A percentile compares a stretch with the other conserved stretches of the same genome.
Evolutionary conservation across 768 basidiomycete species (phyloP).

Genomic region (Dioszegia aurantiaca): DNA sequence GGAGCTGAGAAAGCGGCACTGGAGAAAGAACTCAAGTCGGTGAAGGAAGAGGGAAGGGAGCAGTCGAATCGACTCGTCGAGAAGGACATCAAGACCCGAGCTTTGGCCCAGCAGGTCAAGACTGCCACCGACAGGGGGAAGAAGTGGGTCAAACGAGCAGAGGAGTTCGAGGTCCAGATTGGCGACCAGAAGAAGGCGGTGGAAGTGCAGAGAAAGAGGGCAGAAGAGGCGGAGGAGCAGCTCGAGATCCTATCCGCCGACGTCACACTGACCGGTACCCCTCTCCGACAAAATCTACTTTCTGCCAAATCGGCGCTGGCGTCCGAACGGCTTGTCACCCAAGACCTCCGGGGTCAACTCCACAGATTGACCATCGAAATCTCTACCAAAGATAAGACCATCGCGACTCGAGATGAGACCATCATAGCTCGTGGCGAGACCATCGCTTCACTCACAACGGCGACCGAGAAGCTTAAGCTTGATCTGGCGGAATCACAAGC

Average conservation of each 20-base stretch:
- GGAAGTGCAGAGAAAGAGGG: neutral
- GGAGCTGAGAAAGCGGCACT: no score
- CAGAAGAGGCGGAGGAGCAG: neutral
- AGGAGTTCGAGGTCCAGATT: neutral
- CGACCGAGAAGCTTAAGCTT: neutral
- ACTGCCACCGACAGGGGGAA: neutral
- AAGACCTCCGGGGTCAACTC: constrained; percentile 3
- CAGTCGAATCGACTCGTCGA: neutral
- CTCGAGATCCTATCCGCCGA: neutral
- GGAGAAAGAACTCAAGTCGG: no score
- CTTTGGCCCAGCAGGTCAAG: neutral
- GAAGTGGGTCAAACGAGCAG: neutral
- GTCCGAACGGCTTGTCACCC: neutral
- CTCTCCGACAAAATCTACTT: constrained; percentile 1
- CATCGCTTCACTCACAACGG: neutral
- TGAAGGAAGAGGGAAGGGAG: neutral
- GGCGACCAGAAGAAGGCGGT: no score
- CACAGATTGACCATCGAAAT: neutral
- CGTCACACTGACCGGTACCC: neutral
- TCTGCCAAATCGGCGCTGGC: constrained; percentile 7
- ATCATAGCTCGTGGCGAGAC: neutral
- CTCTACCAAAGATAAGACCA: neutral
- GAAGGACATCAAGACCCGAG: neutral
- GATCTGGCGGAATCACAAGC: neutral
- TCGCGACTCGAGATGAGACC: neutral